Base-by-base conservation (phyloP, 768 basidiomycete genomes). In the Mycena pura region DNA sequence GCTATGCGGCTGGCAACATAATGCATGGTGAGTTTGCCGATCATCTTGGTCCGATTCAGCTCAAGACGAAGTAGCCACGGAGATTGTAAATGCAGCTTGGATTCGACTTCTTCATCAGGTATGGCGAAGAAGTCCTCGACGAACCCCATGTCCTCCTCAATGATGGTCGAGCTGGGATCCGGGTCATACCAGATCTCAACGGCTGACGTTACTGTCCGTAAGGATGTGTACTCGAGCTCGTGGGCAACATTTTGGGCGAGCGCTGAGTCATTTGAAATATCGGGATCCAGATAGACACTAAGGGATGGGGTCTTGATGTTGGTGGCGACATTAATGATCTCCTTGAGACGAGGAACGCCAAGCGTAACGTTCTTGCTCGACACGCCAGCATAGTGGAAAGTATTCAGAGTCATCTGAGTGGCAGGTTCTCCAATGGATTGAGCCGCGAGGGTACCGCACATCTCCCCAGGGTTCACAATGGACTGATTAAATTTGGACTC, bases 371-470 rank as follows among this genome's bases (percentile, higher is more conserved):
- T 98, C 80, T 99, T 99, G 71, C 92, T 95, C n/a, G 97, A 96
- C 24, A 99, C 97, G 89, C 97, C 97, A 62, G 97, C 97, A 74
- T 98, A 99, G 77, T 99, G 97, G 92, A 99, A 99, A 0, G 96
- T 99, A 76, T 99, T 99, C 59, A 99, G 77, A 6, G 97, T 99
- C 97, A 99, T 99, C 78, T 99, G 97, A 0, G 97, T 99, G 5
- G 97, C 97, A 0, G 97, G 97, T 80, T 99, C 97, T 75, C 97
- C 97, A 66, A 99, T 99, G 0, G 97, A 99, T 78, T 99, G 97
- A 0, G 97, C 97, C 34, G 96, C 91, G 21, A 99, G 85, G 0
- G 95, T 97, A 41, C 97, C 97, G 66, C 97, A 99, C 97, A 99
- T 99, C 77, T 99, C 97, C 43, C 96, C 96, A 0, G 97, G 93